These are phyloP conservation scores for Gynostemma pentaphyllum DNA, from an alignment of 306 rosid species.

Conservation along the genomic window DNA sequence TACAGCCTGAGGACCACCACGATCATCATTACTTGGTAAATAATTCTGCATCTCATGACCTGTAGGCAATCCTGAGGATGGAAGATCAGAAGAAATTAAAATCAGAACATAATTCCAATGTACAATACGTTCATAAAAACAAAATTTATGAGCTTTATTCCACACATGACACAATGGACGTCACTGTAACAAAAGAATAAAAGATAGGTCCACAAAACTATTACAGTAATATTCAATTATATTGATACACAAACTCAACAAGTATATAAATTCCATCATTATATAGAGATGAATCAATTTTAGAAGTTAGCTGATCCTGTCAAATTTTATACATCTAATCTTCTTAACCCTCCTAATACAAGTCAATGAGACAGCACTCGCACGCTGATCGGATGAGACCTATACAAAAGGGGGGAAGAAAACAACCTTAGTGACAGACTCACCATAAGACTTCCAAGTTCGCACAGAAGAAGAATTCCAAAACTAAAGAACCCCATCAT, in stretches of 20 bases:
- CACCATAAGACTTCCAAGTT: too few relatives aligned
- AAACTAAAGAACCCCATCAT: too few relatives aligned
- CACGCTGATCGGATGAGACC: too few relatives aligned
- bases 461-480: neutral
- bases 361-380: neutral
- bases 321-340: neutral
- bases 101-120: neutral
- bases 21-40: slow-evolving; percentile 49
- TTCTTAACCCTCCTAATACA: neutral
- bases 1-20: slow-evolving; percentile 29
- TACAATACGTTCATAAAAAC: neutral
- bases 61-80: slow-evolving; percentile 37
- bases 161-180: neutral
- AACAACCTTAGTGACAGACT: neutral
- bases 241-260: neutral
- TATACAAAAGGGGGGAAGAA: too few relatives aligned
- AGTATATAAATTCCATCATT: neutral
- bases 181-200: neutral
- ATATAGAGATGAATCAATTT: neutral
- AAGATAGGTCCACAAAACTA: neutral
- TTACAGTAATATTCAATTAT: neutral
- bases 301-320: neutral
- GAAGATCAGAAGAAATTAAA: slow-evolving; percentile 28
- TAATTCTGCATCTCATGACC: slow-evolving; percentile 63
- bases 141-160: neutral